Conservation (phyloP, 768 basidiomycete genomes). For the Tremella fuciformis region DNA sequence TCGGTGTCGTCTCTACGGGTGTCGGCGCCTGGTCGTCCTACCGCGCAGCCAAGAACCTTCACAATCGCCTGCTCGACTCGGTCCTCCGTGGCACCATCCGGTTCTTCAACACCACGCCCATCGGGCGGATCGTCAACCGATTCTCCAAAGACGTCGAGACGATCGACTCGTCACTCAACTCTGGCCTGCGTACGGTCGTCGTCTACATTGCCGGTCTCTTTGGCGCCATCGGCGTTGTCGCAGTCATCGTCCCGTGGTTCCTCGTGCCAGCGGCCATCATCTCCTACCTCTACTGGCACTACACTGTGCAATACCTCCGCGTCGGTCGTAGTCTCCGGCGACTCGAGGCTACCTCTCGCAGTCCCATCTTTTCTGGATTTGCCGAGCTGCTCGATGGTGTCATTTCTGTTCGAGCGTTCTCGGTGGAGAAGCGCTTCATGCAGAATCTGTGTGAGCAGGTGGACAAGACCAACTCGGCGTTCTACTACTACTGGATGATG, state of each 20-base stretch:
- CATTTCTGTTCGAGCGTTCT: slow-evolving; percentile 89
- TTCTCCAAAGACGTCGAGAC: slow-evolving; percentile 80
- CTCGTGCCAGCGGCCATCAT: slow-evolving; percentile 71
- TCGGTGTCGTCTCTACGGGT: slow-evolving; percentile 23
- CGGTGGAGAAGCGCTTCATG: slow-evolving; percentile 73
- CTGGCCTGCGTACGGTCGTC: slow-evolving; percentile 65
- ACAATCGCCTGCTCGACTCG: slow-evolving; percentile 39
- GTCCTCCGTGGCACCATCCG: slow-evolving; percentile 44
- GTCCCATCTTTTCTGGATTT: slow-evolving; percentile 48
- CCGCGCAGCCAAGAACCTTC: slow-evolving; percentile 36
- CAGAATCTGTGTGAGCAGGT: slow-evolving; percentile 66
- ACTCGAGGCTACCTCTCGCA: slow-evolving; percentile 72
- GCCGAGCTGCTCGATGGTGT: slow-evolving; percentile 71
- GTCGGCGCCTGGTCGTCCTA: slow-evolving; percentile 39
- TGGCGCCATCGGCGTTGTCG: slow-evolving; percentile 60
- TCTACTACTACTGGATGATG: slow-evolving; percentile 67
- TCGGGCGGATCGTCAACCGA: slow-evolving; percentile 79
- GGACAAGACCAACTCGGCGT: slow-evolving; percentile 59
- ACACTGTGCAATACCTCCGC: slow-evolving; percentile 60
- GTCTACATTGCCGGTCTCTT: slow-evolving; percentile 72
- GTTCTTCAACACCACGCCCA: slow-evolving; percentile 46
- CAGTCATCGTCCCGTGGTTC: slow-evolving; percentile 74
- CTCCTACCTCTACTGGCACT: slow-evolving; percentile 67
- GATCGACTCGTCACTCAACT: slow-evolving; percentile 66
- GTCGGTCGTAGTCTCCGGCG: slow-evolving; percentile 80